Conservation (phyloP, 2,329 filamentous ascomycete species). For the Blumeria graminis region DNA sequence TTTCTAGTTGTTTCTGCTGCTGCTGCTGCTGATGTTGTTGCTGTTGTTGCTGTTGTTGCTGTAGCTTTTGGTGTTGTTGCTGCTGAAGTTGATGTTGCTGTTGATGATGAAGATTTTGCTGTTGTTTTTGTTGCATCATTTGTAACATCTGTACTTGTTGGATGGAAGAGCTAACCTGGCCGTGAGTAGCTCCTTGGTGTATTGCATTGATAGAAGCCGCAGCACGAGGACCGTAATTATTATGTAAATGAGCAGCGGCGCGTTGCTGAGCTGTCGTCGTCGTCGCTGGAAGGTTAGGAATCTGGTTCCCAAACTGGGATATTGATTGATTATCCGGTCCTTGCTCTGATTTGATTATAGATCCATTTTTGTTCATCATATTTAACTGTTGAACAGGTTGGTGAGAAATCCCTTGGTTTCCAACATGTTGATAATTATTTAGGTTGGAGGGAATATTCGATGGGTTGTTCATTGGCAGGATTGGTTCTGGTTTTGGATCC, state of each 20-base stretch:
- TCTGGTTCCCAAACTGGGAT: not conserved
- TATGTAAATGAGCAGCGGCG: slow-evolving; percentile 30
- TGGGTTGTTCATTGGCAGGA: slow-evolving; percentile 16
- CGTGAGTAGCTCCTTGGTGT: slow-evolving; percentile 14
- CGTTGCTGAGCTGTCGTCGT: slow-evolving; percentile 24
- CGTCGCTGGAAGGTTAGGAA: slow-evolving; percentile 13
- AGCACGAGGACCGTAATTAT: slow-evolving; percentile 37
- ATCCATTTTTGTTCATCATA: slow-evolving; percentile 7
- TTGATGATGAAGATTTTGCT: slow-evolving; percentile 5
- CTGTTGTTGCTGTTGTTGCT: slow-evolving; percentile 3
- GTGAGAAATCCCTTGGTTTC: not conserved
- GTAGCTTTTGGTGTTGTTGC: not conserved
- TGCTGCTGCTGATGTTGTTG: slow-evolving; percentile 7
- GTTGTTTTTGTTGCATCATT: slow-evolving; percentile 8
- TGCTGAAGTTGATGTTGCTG: slow-evolving; percentile 4
- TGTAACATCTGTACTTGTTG: slow-evolving; percentile 6
- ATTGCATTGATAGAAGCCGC: slow-evolving; percentile 41
- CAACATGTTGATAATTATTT: slow-evolving; percentile 4
- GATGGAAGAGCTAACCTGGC: slow-evolving; percentile 9
- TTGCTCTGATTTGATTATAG: slow-evolving; percentile 21
- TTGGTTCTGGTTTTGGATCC: slow-evolving; percentile 61
- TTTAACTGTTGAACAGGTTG: not conserved
- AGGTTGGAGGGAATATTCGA: slow-evolving; percentile 14
- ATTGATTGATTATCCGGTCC: slow-evolving; percentile 13
- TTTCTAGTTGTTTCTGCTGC: slow-evolving; percentile 4